Evolutionary conservation across 225 moss, liverwort and hornwort species (phyloP).

Genomic region (Thuidium tamariscinum): DNA sequence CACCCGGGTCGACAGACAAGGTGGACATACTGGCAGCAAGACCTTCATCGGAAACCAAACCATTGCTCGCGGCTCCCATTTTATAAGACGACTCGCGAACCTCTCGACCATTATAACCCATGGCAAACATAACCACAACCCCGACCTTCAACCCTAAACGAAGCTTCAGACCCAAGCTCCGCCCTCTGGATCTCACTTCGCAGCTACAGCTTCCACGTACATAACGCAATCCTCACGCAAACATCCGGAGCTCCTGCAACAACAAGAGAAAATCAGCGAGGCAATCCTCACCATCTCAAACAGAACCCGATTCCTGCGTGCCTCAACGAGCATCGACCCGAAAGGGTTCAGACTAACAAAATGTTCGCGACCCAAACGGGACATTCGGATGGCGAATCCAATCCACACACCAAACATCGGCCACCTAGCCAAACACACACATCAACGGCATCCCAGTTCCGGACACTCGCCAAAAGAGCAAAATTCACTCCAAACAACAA

Average conservation of each 20-base stretch:
- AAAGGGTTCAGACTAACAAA: neutral
- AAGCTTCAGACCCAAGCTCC: neutral
- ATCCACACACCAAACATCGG: neutral
- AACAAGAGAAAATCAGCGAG: neutral
- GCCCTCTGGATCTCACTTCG: neutral
- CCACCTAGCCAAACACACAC: neutral
- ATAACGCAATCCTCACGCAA: neutral
- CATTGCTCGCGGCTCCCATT: slow-evolving; percentile 23
- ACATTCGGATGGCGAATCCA: neutral
- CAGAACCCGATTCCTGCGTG: neutral
- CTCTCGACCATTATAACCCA: slow-evolving; percentile 24
- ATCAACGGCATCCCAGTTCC: neutral
- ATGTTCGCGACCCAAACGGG: neutral
- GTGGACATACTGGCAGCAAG: slow-evolving; percentile 13
- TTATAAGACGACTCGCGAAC: slow-evolving; percentile 9
- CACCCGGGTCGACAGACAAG: slow-evolving; percentile 9
- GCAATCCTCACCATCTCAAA: neutral
- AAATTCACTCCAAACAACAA: neutral
- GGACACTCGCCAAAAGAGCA: neutral
- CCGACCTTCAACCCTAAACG: neutral
- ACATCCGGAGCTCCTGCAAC: neutral
- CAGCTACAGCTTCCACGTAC: neutral
- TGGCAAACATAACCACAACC: neutral
- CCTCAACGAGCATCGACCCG: neutral
- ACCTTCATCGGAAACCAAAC: slow-evolving; percentile 1